Conservation (phyloP, 2,329 filamentous ascomycete species). For the Neonectria punicea region DNA sequence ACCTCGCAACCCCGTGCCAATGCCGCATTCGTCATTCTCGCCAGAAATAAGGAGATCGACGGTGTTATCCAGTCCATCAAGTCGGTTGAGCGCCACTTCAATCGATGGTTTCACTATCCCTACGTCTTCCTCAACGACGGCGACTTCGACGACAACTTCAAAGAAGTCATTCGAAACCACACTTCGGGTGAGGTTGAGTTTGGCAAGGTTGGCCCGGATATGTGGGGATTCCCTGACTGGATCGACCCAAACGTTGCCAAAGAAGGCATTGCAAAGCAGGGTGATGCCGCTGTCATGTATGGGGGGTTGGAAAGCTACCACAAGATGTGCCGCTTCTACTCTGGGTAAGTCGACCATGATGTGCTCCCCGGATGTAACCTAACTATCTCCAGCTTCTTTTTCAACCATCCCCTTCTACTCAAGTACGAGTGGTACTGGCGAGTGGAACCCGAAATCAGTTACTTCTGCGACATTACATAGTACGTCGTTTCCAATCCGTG, state of each 20-base stretch:
- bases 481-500: constrained; percentile 51
- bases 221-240: constrained; percentile 99
- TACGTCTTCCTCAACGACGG: constrained; percentile 99
- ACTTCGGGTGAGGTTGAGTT: constrained; percentile 91
- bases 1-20: constrained; percentile 85
- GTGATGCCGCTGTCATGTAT: constrained; percentile 98
- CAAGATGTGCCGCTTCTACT: constrained; percentile 99
- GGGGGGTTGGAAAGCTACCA: constrained; percentile 99
- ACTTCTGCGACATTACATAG: constrained; percentile 99
- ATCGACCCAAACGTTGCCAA: constrained; percentile 92
- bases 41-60: constrained; percentile 94
- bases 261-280: constrained; percentile 96
- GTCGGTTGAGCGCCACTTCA: constrained; percentile 98
- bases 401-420: constrained; percentile 91
- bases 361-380: constrained; percentile 28
- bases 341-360: constrained; percentile 71
- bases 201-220: constrained; percentile 87
- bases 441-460: constrained; percentile 98
- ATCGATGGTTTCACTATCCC: constrained; percentile 97
- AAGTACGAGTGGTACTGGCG: constrained; percentile 99
- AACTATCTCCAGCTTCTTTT: constrained; percentile 77
- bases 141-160: constrained; percentile 96
- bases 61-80: constrained; percentile 97
- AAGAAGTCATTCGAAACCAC: constrained; percentile 86
- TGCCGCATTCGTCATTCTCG: constrained; percentile 94